Percentiles rank a stretch among this genome's conserved stretches.
Evolutionary conservation across 106 monocot genomes (phyloP).

Genomic region (Dendrobium huoshanense): DNA sequence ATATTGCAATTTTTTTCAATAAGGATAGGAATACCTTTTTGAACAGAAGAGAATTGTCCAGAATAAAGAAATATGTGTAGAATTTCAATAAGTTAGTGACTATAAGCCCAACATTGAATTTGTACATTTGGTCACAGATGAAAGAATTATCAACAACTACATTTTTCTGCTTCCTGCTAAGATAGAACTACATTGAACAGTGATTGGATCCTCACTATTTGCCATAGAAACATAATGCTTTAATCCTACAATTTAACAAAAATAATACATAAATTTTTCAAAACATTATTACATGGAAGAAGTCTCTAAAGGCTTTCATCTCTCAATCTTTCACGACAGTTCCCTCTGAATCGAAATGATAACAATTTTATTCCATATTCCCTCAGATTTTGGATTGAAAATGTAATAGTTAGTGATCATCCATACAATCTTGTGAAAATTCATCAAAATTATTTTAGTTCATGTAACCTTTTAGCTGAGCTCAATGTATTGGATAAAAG

Average conservation of each 20-base stretch:
- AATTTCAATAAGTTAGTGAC: too few species aligned
- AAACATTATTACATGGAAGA: not conserved
- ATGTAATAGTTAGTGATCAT: not conserved
- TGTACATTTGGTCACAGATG: too few species aligned
- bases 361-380: not conserved
- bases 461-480: slow-evolving; percentile 76
- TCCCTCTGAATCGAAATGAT: not conserved
- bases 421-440: not conserved
- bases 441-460: slow-evolving; percentile 32
- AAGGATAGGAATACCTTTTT: too few species aligned
- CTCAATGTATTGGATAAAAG: slow-evolving; percentile 77
- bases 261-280: not conserved
- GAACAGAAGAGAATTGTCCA: too few species aligned
- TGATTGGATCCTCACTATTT: too few species aligned
- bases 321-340: not conserved
- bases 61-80: too few species aligned
- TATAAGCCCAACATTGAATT: too few species aligned
- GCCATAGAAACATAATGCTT: too few species aligned
- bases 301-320: not conserved
- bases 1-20: too few species aligned
- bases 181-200: too few species aligned
- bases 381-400: not conserved
- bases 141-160: too few species aligned
- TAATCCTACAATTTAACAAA: not conserved
- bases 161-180: too few species aligned